phyloP scores from a whole-genome alignment of 2,329 filamentous ascomycete genomes.

The Paraphaeosphaeria minitans region DNA sequence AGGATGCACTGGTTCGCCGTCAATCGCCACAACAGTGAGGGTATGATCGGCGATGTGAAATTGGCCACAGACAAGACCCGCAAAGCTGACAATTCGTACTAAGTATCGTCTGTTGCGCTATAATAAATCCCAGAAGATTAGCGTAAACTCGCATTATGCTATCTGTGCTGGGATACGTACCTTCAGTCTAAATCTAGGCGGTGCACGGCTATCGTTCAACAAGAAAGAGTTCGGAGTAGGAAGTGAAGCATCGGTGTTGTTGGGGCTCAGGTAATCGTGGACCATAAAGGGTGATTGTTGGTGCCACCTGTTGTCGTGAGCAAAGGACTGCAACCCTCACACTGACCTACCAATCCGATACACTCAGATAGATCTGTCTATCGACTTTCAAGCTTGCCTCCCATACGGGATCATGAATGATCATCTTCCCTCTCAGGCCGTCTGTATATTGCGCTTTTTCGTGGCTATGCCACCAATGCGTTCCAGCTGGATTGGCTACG shows the following conservation, averaged over 20 bases:
- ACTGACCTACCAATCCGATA: constrained; percentile 69
- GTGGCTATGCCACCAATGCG: constrained; percentile 72
- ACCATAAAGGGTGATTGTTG: constrained; percentile 58
- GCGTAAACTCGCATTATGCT: background rate
- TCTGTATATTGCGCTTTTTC: constrained; percentile 65
- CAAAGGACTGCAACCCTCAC: too few relatives aligned
- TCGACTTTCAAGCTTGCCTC: constrained; percentile 56
- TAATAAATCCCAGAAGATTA: constrained; percentile 46
- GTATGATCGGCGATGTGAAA: constrained; percentile 32
- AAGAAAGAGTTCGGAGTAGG: constrained; percentile 71
- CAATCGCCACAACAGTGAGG: constrained; percentile 17
- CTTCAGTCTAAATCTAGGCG: constrained; percentile 56
- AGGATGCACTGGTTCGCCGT: constrained; percentile 42
- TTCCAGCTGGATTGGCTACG: constrained; percentile 57
- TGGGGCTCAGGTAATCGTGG: constrained; percentile 53
- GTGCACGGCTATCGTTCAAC: constrained; percentile 69
- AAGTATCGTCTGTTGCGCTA: constrained; percentile 70
- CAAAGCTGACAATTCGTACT: constrained; percentile 72
- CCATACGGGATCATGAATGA: constrained; percentile 64
- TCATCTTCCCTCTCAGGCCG: constrained; percentile 67
- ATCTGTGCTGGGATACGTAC: background rate
- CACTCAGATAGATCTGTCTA: constrained; percentile 65
- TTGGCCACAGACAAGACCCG: constrained; percentile 63
- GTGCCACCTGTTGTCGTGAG: constrained; percentile 58
- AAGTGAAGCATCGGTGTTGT: constrained; percentile 58